Percentiles rank a stretch among this genome's conserved stretches.
Conservation (phyloP, 257 asterid genomes). For the Perilla frutescens region DNA sequence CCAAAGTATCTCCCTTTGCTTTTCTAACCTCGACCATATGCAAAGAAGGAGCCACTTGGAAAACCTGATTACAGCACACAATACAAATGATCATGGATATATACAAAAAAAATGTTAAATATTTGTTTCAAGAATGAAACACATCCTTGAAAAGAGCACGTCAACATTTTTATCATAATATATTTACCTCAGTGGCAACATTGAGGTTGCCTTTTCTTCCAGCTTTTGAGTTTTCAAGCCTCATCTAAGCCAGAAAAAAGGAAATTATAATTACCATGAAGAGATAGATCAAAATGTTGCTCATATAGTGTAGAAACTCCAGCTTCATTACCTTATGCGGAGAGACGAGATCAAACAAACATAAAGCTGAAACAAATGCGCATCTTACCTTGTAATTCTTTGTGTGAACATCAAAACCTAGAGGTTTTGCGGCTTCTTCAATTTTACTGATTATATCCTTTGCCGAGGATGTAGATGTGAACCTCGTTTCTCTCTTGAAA, state of each 20-base stretch:
- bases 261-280: constrained; percentile 7
- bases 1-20: constrained; percentile 83
- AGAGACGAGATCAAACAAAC: background rate
- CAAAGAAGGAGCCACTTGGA: constrained; percentile 79
- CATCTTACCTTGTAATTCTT: constrained; percentile 83
- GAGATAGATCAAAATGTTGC: background rate
- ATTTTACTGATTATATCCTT: constrained; percentile 78
- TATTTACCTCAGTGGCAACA: constrained; percentile 87
- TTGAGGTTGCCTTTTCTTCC: constrained; percentile 98
- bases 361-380: background rate
- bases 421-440: constrained; percentile 85
- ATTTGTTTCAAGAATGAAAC: constrained; percentile 12
- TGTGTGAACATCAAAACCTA: constrained; percentile 87
- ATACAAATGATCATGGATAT: constrained; percentile 3
- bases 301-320: background rate
- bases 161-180: background rate
- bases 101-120: background rate
- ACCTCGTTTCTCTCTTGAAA: constrained; percentile 81
- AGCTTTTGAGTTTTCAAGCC: constrained; percentile 90
- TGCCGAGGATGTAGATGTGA: constrained; percentile 81
- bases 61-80: constrained; percentile 49
- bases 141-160: background rate
- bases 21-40: constrained; percentile 83
- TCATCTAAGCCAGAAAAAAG: constrained; percentile 58
- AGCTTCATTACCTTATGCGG: constrained; percentile 2